A percentile compares a stretch with the other conserved stretches of the same genome.
Evolutionary conservation across 352 stramenopile genomes (phyloP).

Genomic region (Phytophthora citrophthora): DNA sequence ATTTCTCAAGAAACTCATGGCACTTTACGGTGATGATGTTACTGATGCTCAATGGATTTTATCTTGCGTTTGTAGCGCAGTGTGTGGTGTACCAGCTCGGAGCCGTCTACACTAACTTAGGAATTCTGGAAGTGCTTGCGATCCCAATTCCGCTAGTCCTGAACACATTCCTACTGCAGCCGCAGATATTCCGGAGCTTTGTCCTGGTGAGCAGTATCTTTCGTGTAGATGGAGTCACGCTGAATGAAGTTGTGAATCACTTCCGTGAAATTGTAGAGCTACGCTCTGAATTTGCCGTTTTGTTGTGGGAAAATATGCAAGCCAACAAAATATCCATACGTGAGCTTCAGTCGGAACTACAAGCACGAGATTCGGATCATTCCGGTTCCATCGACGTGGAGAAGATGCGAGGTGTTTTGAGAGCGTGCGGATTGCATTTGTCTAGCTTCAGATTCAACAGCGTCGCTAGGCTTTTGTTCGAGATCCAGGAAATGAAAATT

Average conservation of each 20-base stretch:
- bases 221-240: constrained; percentile 49
- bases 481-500: constrained; percentile 40
- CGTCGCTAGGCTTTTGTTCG: constrained; percentile 56
- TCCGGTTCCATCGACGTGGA: constrained; percentile 45
- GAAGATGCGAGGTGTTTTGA: constrained; percentile 44
- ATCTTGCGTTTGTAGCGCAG: constrained; percentile 56
- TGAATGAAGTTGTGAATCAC: constrained; percentile 58
- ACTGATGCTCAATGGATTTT: constrained; percentile 74
- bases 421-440: constrained; percentile 46
- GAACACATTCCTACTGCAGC: constrained; percentile 61
- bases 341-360: constrained; percentile 37
- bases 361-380: constrained; percentile 20
- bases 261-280: constrained; percentile 63
- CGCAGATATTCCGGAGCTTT: constrained; percentile 62
- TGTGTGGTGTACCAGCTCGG: constrained; percentile 58
- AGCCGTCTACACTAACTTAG: constrained; percentile 22
- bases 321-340: constrained; percentile 14
- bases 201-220: constrained; percentile 61
- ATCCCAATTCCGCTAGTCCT: constrained; percentile 48
- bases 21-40: constrained; percentile 63
- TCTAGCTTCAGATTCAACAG: constrained; percentile 65
- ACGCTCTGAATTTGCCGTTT: constrained; percentile 49
- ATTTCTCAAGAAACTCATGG: constrained; percentile 66
- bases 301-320: constrained; percentile 30
- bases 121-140: constrained; percentile 27